Conservation (phyloP, 2,329 filamentous ascomycete genomes). For the Hortaea werneckii region DNA sequence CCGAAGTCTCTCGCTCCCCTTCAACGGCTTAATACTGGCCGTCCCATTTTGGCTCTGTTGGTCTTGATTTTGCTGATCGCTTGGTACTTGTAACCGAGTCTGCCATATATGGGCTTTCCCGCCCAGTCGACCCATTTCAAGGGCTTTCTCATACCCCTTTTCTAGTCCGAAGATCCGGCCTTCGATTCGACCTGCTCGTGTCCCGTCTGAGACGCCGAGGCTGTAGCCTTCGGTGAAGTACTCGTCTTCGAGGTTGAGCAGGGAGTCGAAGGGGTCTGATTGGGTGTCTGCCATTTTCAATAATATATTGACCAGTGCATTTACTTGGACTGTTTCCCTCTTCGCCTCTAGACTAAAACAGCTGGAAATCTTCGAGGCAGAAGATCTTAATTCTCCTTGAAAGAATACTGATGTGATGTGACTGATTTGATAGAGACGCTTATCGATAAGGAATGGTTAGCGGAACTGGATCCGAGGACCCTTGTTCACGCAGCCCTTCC, state of each 20-base stretch:
- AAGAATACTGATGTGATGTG: no score
- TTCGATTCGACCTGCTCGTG: conserved; percentile 69
- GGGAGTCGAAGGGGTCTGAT: conserved; percentile 38
- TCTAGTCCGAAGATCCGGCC: conserved; percentile 84
- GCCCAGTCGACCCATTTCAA: conserved; percentile 67
- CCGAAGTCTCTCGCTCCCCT: conserved; percentile 52
- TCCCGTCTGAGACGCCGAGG: conserved; percentile 65
- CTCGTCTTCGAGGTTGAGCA: conserved; percentile 51
- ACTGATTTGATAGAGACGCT: no score
- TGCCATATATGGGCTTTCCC: conserved; percentile 78
- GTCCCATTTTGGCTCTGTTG: background rate
- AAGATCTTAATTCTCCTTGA: background rate
- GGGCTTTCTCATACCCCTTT: conserved; percentile 87
- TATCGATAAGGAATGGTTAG: no score
- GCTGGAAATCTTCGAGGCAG: no score
- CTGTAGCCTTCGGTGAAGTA: conserved; percentile 79
- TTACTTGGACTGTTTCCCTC: no score
- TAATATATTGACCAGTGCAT: background rate
- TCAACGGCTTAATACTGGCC: background rate
- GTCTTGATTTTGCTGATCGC: background rate
- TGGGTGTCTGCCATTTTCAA: background rate
- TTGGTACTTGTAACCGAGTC: conserved; percentile 39
- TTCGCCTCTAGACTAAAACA: no score
- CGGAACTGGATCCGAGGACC: no score
- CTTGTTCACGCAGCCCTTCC: no score